Conservation (phyloP, 768 basidiomycete genomes). For the Boletus reticulatus region DNA sequence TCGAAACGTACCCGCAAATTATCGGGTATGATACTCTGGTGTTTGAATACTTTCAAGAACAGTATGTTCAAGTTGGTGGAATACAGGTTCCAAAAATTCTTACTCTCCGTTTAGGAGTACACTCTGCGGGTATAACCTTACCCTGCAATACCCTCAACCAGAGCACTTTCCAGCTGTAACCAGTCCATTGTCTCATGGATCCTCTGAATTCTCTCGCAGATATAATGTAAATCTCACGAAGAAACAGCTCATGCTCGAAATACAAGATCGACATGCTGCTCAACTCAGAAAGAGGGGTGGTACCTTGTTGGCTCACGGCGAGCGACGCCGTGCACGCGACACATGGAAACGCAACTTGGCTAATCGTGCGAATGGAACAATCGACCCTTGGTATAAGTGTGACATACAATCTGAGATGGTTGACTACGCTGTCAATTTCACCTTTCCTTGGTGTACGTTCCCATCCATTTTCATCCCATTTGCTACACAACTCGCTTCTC, state of each 20-base stretch:
- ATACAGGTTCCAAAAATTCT: too few species aligned
- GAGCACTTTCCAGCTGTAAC: neutral
- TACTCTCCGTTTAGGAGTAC: neutral
- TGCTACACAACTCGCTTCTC: neutral
- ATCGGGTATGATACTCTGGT: slow-evolving; percentile 70
- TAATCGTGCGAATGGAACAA: slow-evolving; percentile 49
- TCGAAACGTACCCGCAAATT: slow-evolving; percentile 73
- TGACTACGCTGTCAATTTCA: slow-evolving; percentile 69
- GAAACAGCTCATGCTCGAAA: neutral
- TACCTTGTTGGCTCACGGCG: slow-evolving; percentile 10
- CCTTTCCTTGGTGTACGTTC: slow-evolving; percentile 51
- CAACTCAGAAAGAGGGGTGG: neutral
- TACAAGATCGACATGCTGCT: neutral
- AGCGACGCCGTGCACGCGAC: slow-evolving; percentile 20
- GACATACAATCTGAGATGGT: slow-evolving; percentile 56
- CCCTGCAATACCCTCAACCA: neutral
- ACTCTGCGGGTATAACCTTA: neutral
- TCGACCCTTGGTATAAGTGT: slow-evolving; percentile 61
- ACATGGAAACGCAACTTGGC: slow-evolving; percentile 46
- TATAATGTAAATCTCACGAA: neutral
- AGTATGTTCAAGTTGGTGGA: slow-evolving; percentile 40
- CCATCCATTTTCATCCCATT: neutral
- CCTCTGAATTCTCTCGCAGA: neutral
- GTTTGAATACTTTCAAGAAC: slow-evolving; percentile 62
- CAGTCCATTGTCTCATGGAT: neutral